Evolutionary conservation across 805 yeast genomes (phyloP).

Genomic region (Wickerhamomyces chambardii): DNA sequence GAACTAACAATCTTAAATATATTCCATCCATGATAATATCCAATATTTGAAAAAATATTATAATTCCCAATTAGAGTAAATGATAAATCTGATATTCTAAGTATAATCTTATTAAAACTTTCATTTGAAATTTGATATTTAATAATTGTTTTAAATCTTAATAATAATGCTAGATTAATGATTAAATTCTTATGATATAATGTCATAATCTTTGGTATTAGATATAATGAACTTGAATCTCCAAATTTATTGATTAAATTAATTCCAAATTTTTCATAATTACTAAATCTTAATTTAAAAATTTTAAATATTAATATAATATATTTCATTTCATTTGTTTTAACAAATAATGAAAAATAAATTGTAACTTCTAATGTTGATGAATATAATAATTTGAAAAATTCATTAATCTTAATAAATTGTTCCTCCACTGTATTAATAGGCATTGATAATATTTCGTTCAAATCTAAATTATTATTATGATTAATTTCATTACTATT

Average conservation of each 20-base stretch:
- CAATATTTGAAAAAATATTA: background rate
- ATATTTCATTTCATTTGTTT: background rate
- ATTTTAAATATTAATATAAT: too few relatives aligned
- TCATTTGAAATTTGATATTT: background rate
- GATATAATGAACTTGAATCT: background rate
- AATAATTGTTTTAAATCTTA: background rate
- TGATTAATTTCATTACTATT: too few relatives aligned
- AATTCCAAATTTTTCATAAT: too few relatives aligned
- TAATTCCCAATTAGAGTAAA: too few relatives aligned
- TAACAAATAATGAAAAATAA: too few relatives aligned
- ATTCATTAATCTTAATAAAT: background rate
- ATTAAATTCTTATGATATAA: too few relatives aligned
- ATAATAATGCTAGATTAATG: background rate
- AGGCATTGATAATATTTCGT: background rate
- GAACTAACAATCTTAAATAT: slow-evolving; percentile 12
- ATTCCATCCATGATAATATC: slow-evolving; percentile 18
- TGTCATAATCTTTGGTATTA: background rate
- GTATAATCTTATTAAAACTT: too few relatives aligned
- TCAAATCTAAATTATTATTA: too few relatives aligned
- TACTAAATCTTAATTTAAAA: too few relatives aligned
- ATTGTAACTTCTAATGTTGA: background rate
- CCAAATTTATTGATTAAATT: background rate
- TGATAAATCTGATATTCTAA: background rate
- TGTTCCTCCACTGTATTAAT: background rate
- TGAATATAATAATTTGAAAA: background rate